These are phyloP conservation scores for Talaromyces ruber DNA, from an alignment of 495 filamentous ascomycete species.

Conservation along the genomic window DNA sequence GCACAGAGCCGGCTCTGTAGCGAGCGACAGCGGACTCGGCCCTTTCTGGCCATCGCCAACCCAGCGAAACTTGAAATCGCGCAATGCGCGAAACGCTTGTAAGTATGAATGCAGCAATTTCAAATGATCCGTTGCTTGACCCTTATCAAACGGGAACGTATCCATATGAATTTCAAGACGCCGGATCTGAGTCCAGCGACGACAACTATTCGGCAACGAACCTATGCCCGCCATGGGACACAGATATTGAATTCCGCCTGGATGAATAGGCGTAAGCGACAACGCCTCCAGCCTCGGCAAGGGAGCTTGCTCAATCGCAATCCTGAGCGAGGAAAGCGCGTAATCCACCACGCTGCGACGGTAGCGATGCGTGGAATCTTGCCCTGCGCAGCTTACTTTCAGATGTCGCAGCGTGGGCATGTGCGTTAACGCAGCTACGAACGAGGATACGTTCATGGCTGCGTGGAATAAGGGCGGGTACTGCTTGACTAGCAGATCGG, in stretches of 20 bases:
- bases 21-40: slow-evolving; percentile 57
- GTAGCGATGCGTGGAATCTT: slow-evolving; percentile 56
- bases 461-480: slow-evolving; percentile 78
- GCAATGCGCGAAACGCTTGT: slow-evolving; percentile 51
- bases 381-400: slow-evolving; percentile 61
- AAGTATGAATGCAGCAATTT: slow-evolving; percentile 70
- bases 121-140: slow-evolving; percentile 55
- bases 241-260: slow-evolving; percentile 62
- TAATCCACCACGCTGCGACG: slow-evolving; percentile 72
- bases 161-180: slow-evolving; percentile 62
- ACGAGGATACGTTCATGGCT: slow-evolving; percentile 72
- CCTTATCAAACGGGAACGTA: slow-evolving; percentile 47
- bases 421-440: slow-evolving; percentile 58
- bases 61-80: slow-evolving; percentile 63
- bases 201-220: slow-evolving; percentile 49
- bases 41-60: slow-evolving; percentile 46
- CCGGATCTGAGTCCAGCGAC: slow-evolving; percentile 63
- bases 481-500: slow-evolving; percentile 65
- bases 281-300: slow-evolving; percentile 52
- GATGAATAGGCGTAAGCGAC: slow-evolving; percentile 58
- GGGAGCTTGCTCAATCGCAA: slow-evolving; percentile 60
- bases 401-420: slow-evolving; percentile 59
- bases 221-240: slow-evolving; percentile 57
- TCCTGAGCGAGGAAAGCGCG: slow-evolving; percentile 69
- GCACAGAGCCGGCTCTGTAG: slow-evolving; percentile 51